Evolutionary conservation across 2,329 filamentous ascomycete species (phyloP).

Genomic region (Trichoderma afroharzianum): DNA sequence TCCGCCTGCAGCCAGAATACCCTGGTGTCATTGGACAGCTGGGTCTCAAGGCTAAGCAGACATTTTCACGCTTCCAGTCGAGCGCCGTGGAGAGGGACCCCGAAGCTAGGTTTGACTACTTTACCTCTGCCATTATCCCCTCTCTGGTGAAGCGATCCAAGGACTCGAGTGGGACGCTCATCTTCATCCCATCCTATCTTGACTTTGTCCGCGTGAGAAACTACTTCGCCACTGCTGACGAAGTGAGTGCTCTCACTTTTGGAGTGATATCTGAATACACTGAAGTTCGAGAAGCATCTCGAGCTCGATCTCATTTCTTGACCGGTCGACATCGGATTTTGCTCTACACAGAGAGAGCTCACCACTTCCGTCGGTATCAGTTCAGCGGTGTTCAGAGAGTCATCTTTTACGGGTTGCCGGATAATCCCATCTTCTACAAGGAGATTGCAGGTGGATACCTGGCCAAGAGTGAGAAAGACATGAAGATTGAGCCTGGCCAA

Average conservation of each 20-base stretch:
- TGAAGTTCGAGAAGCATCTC: constrained; percentile 70
- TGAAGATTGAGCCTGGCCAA: constrained; percentile 53
- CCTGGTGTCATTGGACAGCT: constrained; percentile 70
- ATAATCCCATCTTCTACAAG: constrained; percentile 78
- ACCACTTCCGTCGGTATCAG: constrained; percentile 89
- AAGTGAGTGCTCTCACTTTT: constrained; percentile 54
- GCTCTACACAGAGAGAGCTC: constrained; percentile 91
- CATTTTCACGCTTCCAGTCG: constrained; percentile 81
- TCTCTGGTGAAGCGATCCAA: constrained; percentile 65
- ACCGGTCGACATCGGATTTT: constrained; percentile 77
- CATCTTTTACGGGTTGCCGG: constrained; percentile 86
- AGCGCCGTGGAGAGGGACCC: constrained; percentile 70
- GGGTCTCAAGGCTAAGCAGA: constrained; percentile 72
- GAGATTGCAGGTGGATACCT: constrained; percentile 71
- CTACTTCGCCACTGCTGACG: constrained; percentile 71
- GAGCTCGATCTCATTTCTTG: constrained; percentile 83
- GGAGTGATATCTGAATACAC: constrained; percentile 89
- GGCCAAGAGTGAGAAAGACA: constrained; percentile 54
- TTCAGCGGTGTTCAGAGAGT: constrained; percentile 77
- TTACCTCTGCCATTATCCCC: constrained; percentile 76
- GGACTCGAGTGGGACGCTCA: constrained; percentile 65
- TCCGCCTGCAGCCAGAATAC: constrained; percentile 69
- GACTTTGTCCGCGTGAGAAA: constrained; percentile 94
- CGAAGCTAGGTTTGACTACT: constrained; percentile 86
- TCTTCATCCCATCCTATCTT: constrained; percentile 91